Evolutionary conservation across 148 eudicot genomes (phyloP).

Genomic region (Chenopodium album): DNA sequence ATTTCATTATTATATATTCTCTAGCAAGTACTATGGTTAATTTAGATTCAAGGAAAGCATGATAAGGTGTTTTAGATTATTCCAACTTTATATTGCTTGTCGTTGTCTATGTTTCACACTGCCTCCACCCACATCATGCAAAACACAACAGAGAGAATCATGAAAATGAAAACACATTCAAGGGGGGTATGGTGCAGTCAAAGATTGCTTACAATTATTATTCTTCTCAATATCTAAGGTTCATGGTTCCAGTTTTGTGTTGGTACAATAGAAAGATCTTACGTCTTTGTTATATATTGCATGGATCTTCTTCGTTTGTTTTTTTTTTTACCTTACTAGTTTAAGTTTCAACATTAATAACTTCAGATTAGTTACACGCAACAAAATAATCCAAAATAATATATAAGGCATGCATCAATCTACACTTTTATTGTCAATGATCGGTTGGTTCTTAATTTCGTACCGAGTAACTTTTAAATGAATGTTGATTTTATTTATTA

Average conservation of each 20-base stretch:
- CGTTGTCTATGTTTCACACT: conserved; percentile 24
- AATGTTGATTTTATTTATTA: too few relatives aligned
- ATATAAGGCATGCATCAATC: too few relatives aligned
- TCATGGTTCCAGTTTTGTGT: not conserved
- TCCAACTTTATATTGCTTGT: conserved; percentile 45
- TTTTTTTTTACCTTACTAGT: too few relatives aligned
- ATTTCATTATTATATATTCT: too few relatives aligned
- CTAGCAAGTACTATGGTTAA: not conserved
- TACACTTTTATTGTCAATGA: too few relatives aligned
- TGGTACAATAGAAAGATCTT: not conserved
- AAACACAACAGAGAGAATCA: conserved; percentile 17
- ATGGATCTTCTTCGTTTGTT: too few relatives aligned
- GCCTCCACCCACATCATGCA: conserved; percentile 15
- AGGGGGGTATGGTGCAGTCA: not conserved
- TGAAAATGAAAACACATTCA: not conserved
- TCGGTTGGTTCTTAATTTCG: too few relatives aligned
- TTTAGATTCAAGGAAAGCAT: conserved; percentile 25
- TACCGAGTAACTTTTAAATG: too few relatives aligned
- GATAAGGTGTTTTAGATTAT: conserved; percentile 29
- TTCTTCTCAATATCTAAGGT: not conserved
- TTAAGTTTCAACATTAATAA: too few relatives aligned
- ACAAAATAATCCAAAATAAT: too few relatives aligned
- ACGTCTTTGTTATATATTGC: not conserved
- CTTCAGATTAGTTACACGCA: too few relatives aligned
- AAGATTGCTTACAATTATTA: not conserved